These are phyloP conservation scores for Paraglomus occultum DNA, from an alignment of 192 early-diverging fungal genomes.

Conservation along the genomic window DNA sequence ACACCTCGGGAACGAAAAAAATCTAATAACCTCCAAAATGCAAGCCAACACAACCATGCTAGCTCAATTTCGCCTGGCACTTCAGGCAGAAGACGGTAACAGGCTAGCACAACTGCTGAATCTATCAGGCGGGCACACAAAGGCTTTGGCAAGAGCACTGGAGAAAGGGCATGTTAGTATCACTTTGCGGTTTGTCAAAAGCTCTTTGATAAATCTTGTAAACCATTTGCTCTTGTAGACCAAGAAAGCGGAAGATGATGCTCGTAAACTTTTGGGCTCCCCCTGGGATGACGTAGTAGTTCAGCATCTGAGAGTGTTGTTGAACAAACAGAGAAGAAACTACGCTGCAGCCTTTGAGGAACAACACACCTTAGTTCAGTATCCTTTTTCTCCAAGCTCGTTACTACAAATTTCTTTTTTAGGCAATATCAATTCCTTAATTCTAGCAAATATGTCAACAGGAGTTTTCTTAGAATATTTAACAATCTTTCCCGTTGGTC, in stretches of 20 bases:
- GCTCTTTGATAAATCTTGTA: too few species aligned
- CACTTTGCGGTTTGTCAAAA: background rate
- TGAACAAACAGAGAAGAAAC: conserved; percentile 30
- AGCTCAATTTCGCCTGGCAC: too few species aligned
- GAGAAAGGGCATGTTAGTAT: background rate
- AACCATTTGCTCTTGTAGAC: too few species aligned
- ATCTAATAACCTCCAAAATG: too few species aligned
- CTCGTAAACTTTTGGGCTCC: background rate
- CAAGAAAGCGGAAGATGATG: background rate
- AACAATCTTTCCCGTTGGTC: conserved; percentile 51
- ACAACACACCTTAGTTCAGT: conserved; percentile 48
- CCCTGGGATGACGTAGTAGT: conserved; percentile 52
- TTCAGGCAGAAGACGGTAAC: background rate
- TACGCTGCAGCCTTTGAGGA: conserved; percentile 43
- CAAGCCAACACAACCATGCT: too few species aligned
- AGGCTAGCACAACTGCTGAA: background rate
- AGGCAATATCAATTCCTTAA: background rate
- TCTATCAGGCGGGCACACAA: background rate
- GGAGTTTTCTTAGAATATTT: conserved; percentile 52
- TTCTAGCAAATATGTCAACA: conserved; percentile 25
- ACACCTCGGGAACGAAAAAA: too few species aligned
- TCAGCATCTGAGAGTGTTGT: conserved; percentile 40
- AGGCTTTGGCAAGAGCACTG: background rate
- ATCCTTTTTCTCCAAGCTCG: background rate
- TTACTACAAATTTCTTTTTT: background rate